Percentiles rank a stretch among this genome's conserved stretches.
phyloP scores from a whole-genome alignment of 352 stramenopile species.

The Aphanomyces cochlioides region DNA sequence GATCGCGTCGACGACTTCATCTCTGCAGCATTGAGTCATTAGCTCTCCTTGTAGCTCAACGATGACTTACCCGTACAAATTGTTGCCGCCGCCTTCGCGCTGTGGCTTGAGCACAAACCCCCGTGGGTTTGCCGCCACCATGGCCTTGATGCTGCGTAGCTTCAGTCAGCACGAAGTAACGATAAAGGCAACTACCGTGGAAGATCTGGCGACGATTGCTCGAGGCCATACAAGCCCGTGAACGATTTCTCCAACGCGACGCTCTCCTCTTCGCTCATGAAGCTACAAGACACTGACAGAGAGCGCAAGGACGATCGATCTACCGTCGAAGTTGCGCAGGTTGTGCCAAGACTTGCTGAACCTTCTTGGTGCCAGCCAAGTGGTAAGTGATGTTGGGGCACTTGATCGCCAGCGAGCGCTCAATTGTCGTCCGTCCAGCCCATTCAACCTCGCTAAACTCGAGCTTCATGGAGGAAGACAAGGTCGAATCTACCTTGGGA shows the following conservation, averaged over 20 bases:
- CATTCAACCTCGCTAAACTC: slow-evolving; percentile 69
- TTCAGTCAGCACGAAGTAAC: not conserved
- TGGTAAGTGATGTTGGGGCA: slow-evolving; percentile 96
- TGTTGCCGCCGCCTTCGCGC: slow-evolving; percentile 97
- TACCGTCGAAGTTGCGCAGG: slow-evolving; percentile 70
- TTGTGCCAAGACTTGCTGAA: slow-evolving; percentile 94
- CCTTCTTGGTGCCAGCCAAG: slow-evolving; percentile 97
- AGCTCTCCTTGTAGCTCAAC: not conserved
- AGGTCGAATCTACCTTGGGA: slow-evolving; percentile 54
- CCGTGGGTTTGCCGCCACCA: slow-evolving; percentile 55
- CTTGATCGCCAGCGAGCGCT: slow-evolving; percentile 92
- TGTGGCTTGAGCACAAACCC: slow-evolving; percentile 97
- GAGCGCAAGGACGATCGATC: too few relatives aligned
- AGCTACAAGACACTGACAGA: slow-evolving; percentile 32
- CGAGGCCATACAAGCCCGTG: slow-evolving; percentile 92
- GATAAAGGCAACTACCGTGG: slow-evolving; percentile 37
- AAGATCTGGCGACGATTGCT: slow-evolving; percentile 67
- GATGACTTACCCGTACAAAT: slow-evolving; percentile 86
- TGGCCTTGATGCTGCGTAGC: slow-evolving; percentile 49
- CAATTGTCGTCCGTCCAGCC: slow-evolving; percentile 82
- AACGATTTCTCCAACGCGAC: slow-evolving; percentile 87
- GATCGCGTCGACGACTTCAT: slow-evolving; percentile 87
- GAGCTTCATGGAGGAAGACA: too few relatives aligned
- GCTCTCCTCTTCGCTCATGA: slow-evolving; percentile 74
- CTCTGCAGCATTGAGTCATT: slow-evolving; percentile 7